phyloP scores from a whole-genome alignment of 306 rosid species.

The Fagus sylvatica region DNA sequence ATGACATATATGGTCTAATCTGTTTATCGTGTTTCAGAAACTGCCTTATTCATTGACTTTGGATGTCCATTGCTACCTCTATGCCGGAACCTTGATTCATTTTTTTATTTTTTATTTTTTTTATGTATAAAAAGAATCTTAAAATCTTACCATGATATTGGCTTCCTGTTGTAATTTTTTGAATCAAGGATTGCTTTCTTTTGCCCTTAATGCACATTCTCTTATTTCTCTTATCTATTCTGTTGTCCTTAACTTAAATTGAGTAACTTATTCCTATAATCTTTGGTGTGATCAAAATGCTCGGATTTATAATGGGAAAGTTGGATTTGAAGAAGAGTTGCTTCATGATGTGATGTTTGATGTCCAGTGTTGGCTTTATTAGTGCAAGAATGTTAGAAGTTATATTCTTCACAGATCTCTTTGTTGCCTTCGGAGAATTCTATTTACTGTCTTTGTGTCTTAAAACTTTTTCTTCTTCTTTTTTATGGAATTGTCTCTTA shows the following conservation, averaged over 20 bases:
- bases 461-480: too few relatives aligned
- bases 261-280: background rate
- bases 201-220: background rate
- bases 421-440: too few relatives aligned
- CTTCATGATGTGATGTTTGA: too few relatives aligned
- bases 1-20: slow-evolving; percentile 90
- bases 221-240: background rate
- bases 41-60: background rate
- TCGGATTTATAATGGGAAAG: too few relatives aligned
- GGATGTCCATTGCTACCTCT: background rate
- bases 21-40: background rate
- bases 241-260: background rate
- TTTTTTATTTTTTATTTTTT: too few relatives aligned
- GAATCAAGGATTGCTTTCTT: background rate
- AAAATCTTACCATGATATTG: background rate
- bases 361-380: too few relatives aligned
- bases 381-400: too few relatives aligned
- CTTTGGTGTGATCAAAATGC: background rate
- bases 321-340: too few relatives aligned
- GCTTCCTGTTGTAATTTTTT: background rate
- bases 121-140: background rate
- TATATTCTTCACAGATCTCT: too few relatives aligned
- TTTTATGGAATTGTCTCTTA: too few relatives aligned
- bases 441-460: too few relatives aligned
- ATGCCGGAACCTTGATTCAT: slow-evolving; percentile 13